These are phyloP conservation scores for Breynia disticha DNA, from an alignment of 441 rosid genomes.

Conservation along the genomic window DNA sequence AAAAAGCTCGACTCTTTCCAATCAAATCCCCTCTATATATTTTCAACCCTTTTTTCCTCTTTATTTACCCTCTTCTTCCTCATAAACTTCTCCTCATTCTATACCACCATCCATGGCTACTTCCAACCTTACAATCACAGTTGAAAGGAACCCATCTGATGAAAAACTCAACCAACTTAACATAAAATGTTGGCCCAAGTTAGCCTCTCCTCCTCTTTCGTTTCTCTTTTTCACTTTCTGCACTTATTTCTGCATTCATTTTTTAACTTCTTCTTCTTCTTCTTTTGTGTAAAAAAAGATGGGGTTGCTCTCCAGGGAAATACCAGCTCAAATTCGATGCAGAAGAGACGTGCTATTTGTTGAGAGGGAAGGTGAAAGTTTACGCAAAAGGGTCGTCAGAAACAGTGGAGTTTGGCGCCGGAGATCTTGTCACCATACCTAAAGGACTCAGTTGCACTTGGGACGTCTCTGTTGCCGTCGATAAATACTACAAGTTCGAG, in stretches of 20 bases:
- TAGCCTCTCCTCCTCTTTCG: slow-evolving; percentile 13
- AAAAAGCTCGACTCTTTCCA: background rate
- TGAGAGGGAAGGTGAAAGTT: slow-evolving; percentile 74
- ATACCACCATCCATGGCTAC: slow-evolving; percentile 19
- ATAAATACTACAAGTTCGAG: slow-evolving; percentile 75
- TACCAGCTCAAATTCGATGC: slow-evolving; percentile 81
- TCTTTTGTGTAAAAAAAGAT: slow-evolving; percentile 24
- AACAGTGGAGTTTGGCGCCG: slow-evolving; percentile 80
- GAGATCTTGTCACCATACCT: slow-evolving; percentile 79
- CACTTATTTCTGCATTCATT: background rate
- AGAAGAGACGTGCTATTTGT: slow-evolving; percentile 76
- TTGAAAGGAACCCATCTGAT: slow-evolving; percentile 62
- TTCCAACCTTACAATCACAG: slow-evolving; percentile 38
- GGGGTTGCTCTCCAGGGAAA: slow-evolving; percentile 91
- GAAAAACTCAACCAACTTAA: slow-evolving; percentile 55
- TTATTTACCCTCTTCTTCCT: background rate
- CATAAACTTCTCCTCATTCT: background rate
- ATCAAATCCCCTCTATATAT: slow-evolving; percentile 1
- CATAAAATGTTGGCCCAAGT: slow-evolving; percentile 97
- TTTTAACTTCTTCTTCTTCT: background rate
- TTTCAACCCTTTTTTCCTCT: background rate
- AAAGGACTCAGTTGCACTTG: slow-evolving; percentile 88
- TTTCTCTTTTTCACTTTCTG: background rate
- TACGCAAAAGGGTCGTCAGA: slow-evolving; percentile 53
- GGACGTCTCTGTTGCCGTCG: slow-evolving; percentile 81